Evolutionary conservation across 495 filamentous ascomycete species (phyloP), one percentile per base, ranked within the genome.

Genomic region (Aspergillus mulundensis): DNA sequence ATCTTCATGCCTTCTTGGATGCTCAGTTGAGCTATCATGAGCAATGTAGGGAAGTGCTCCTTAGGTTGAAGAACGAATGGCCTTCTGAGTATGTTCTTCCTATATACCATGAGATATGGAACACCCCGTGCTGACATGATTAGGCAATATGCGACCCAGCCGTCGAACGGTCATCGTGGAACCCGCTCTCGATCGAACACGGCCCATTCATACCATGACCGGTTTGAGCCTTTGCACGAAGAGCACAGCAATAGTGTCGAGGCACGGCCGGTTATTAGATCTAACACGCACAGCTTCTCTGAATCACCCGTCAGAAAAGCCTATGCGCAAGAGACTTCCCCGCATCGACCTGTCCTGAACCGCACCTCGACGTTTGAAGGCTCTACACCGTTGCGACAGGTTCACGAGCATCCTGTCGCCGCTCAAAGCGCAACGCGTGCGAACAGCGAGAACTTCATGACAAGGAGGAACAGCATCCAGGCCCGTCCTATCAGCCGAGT

Each of bases 11-110:
- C 7, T 95, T 98, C 67, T 68, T 97, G 53, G 93, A 98, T 55
- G 88, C 91, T 25, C 91, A 98, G 70, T 76, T 97, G 53, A 85
- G 86, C 50, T 97, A 95, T 69, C 87, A 97, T 64, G 93, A 97
- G 63, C 83, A 87, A 23, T 96, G 90, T 65, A 83, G 89, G 18
- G 92, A 97, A 53, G 78, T 87, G 23, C 73, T 90, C 38, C 51
- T 85, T 54, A 82, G 84, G 45, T 66, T 89, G 50, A 86, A 83
- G 71, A 78, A 80, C 52, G 84, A 87, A 49, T 89, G 86, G 86
- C 84, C 84, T 54, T 78, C 74, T 54, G 74, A 74, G 84, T 86
- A 66, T 69, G 80, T 66, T 8, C 25, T 8, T 28, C 36, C 25
- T 14, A 50, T 16, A 16, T 20, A n/a, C 7, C 18, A 25, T 16